Base-by-base conservation (phyloP, 164 flowering plant genomes). In the Magnolia kwangsiensis region DNA sequence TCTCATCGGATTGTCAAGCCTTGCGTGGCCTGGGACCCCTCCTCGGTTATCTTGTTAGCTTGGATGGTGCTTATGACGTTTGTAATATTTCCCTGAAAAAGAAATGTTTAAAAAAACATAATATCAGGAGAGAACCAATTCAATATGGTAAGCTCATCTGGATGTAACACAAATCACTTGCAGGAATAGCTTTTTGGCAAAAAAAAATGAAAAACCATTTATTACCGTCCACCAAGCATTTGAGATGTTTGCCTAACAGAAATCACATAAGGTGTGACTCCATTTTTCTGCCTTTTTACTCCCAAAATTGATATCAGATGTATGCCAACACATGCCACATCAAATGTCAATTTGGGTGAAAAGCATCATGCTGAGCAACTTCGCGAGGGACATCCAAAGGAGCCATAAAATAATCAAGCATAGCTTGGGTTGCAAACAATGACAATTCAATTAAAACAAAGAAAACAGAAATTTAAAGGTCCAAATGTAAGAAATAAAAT, bases 31-130 rank as follows among this genome's bases (percentile, higher is more conserved):
- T 89, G 93, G 1, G 94, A 74, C 9, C 85, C 86, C 55, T 88
- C 96, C 73, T 92, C 98, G 1, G 84, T 70, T 19, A 83, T 70
- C 87, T 86, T 95, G 89, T 88, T 95, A 0, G 94, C 90, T 77
- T 87, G 90, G 75, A 93, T 89, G 51, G 97, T 92, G 82, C 78
- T 88, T 69, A 92, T 88, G 7, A 92, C 89, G 81, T 79, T 86
- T 68, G 93, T 77, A 77, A 92, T 70, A 74, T 93, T 95, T 11
- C 81, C 94, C 98, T 95, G 87, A 49, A 79, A 74, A 27, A 24
- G 1, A 80, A 10, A 55, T 16, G 18, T 37, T 20, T 23, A 58
- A 69, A 50, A 20, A 2, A 64, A 6, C 11, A 9, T 37, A 3
- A 37, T 10, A 27, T 63, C 19, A 45, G 29, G 29, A 8, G 9